Percentiles rank a stretch among this genome's conserved stretches.
These are phyloP conservation scores for Wickerhamiella nectarea DNA, from an alignment of 805 yeast genomes.

Conservation along the genomic window DNA sequence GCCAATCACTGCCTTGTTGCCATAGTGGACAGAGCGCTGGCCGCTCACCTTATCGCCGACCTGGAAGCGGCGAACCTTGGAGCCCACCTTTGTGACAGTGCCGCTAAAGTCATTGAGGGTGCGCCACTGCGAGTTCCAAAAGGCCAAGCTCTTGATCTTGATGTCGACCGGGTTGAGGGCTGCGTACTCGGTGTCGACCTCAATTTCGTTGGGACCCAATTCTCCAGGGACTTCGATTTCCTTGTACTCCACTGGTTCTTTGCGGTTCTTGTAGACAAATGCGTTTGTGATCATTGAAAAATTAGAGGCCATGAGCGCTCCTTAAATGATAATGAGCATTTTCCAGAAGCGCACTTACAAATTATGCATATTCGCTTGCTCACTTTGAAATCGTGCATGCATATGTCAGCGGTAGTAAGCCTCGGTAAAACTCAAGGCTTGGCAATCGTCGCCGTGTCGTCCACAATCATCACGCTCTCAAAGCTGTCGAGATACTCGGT, in stretches of 20 bases:
- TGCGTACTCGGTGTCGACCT: conserved; percentile 46
- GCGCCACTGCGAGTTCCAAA: neutral
- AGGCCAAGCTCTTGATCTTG: conserved; percentile 21
- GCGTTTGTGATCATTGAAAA: neutral
- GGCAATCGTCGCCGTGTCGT: no score
- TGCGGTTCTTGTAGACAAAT: neutral
- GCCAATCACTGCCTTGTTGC: neutral
- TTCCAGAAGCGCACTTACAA: no score
- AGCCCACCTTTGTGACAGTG: conserved; percentile 41
- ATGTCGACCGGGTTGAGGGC: conserved; percentile 56
- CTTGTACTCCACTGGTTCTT: neutral
- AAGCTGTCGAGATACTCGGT: neutral
- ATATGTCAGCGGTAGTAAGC: no score
- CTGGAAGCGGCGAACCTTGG: conserved; percentile 27
- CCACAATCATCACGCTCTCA: no score
- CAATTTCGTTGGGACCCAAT: conserved; percentile 33
- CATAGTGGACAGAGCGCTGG: neutral
- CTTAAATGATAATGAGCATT: no score
- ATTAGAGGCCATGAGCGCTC: no score
- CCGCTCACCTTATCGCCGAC: conserved; percentile 61
- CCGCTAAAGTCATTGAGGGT: conserved; percentile 60
- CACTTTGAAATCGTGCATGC: no score
- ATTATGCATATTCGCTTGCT: no score
- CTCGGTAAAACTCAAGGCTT: no score
- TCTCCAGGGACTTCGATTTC: neutral